Base-by-base conservation (phyloP, 2,329 filamentous ascomycete species). In the Alternaria ethzedia region DNA sequence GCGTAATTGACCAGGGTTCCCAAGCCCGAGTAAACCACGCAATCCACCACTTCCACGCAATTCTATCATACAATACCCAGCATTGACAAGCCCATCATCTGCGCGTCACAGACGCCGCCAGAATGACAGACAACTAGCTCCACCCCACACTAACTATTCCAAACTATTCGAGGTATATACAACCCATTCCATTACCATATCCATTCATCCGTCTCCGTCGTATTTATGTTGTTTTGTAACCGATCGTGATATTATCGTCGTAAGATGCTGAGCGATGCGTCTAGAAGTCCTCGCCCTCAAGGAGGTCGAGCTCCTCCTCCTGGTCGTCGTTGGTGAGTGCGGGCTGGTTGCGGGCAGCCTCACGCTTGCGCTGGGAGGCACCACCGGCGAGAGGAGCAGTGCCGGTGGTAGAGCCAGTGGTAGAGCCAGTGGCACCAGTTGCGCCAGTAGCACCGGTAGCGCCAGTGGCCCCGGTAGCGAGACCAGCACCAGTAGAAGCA, bases 241-340 rank as follows among this genome's bases (percentile, higher is more conserved):
- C 41, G 20, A 54, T 20, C 20, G 6, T 55, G 11, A 20, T 17
- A 9, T 41, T 30, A 46, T 57, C 25, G 47, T 56, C 47, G 15
- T 30, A 44, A 41, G 54, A 26, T 44, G 23, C 26, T 5, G 12
- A 20, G 47, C 11, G 60, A 61, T 52, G 30, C 25, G 57, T 47
- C 60, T 70, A 59, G 50, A 57, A 50, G 59, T 58, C 68, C 44
- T 65, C 71, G 49, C 56, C 66, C 6, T 61, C 68, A 32, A 74
- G 32, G 44, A 75, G 69, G 21, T 70, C 74, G 51, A 77, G 9
- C 69, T 79, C 77, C 70, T 79, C 77, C 70, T 79, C 76, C 63
- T 79, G 68, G 57, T 75, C 77, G 63, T 79, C 77, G 59, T 77
- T 57, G 61, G 75, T 77, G 63, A 79, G 70, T 23, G 49, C 44